A percentile compares a stretch with the other conserved stretches of the same genome.
Evolutionary conservation across 2,329 filamentous ascomycete genomes (phyloP).

Genomic region (Trichophyton verrucosum): DNA sequence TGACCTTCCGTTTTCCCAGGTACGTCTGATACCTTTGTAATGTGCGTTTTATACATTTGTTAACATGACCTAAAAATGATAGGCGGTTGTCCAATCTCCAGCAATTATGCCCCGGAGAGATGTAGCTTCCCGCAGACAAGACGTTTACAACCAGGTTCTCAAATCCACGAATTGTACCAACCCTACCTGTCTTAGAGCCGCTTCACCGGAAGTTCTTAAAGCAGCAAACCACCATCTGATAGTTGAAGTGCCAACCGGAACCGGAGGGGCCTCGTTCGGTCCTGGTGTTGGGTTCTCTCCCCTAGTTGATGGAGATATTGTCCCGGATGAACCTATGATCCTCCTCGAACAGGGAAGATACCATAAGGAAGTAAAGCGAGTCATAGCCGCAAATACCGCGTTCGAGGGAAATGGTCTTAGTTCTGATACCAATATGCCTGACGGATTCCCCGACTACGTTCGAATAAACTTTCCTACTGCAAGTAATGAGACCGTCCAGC

Average conservation of each 20-base stretch:
- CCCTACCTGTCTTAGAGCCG: not conserved
- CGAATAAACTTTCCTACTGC: not conserved
- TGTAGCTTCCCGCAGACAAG: not conserved
- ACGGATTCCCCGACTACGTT: not conserved
- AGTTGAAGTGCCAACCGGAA: not conserved
- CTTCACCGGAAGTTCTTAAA: not conserved
- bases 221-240: not conserved
- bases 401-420: not conserved
- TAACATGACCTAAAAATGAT: not conserved
- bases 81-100: not conserved
- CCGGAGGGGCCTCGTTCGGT: not conserved
- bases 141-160: not conserved
- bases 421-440: not conserved
- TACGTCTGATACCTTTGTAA: not conserved
- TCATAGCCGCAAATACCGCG: not conserved
- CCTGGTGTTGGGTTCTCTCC: not conserved
- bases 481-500: not conserved
- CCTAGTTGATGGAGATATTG: not conserved
- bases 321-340: not conserved
- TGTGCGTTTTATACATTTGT: not conserved
- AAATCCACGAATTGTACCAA: not conserved
- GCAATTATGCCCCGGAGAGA: not conserved
- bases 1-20: slow-evolving; percentile 1
- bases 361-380: not conserved
- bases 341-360: not conserved